A percentile compares a stretch with the other conserved stretches of the same genome.
Evolutionary conservation across 768 basidiomycete genomes (phyloP).

Genomic region (Lactifluus piperatus): DNA sequence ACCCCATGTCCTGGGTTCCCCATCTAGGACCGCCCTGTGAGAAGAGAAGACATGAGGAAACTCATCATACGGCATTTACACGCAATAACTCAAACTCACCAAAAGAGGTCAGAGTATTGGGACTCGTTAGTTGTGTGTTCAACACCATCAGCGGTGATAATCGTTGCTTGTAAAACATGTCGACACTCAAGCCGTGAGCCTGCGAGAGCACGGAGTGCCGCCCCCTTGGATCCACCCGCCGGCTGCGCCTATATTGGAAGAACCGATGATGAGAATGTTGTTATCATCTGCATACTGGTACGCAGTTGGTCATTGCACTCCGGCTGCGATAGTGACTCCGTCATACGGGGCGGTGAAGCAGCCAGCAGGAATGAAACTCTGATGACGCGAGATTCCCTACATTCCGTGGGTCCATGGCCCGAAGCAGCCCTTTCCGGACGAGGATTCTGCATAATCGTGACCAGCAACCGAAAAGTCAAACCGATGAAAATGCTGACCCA

Average conservation of each 20-base stretch:
- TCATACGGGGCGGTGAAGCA: not conserved
- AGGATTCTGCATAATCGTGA: slow-evolving; percentile 1
- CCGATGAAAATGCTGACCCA: too few relatives aligned
- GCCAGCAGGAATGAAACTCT: not conserved
- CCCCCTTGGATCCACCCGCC: slow-evolving; percentile 30
- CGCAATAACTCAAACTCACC: not conserved
- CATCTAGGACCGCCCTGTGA: slow-evolving; percentile 15
- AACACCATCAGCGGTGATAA: slow-evolving; percentile 28
- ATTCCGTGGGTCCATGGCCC: slow-evolving; percentile 2
- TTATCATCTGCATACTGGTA: slow-evolving; percentile 22
- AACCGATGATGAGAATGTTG: slow-evolving; percentile 24
- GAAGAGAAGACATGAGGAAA: not conserved
- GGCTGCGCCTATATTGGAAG: slow-evolving; percentile 26
- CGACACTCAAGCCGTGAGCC: slow-evolving; percentile 24
- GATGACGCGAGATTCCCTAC: not conserved
- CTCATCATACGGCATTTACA: not conserved
- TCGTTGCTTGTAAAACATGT: slow-evolving; percentile 26
- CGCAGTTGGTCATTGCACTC: slow-evolving; percentile 22
- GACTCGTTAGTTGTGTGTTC: slow-evolving; percentile 24
- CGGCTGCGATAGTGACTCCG: slow-evolving; percentile 13
- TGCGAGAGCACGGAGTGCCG: slow-evolving; percentile 26
- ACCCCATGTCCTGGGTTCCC: slow-evolving; percentile 11
- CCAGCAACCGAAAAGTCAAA: not conserved
- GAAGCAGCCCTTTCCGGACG: not conserved
- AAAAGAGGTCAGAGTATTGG: slow-evolving; percentile 25